phyloP scores from a whole-genome alignment of 1,284 basidiomycete species.

The Agaricales sp. region DNA sequence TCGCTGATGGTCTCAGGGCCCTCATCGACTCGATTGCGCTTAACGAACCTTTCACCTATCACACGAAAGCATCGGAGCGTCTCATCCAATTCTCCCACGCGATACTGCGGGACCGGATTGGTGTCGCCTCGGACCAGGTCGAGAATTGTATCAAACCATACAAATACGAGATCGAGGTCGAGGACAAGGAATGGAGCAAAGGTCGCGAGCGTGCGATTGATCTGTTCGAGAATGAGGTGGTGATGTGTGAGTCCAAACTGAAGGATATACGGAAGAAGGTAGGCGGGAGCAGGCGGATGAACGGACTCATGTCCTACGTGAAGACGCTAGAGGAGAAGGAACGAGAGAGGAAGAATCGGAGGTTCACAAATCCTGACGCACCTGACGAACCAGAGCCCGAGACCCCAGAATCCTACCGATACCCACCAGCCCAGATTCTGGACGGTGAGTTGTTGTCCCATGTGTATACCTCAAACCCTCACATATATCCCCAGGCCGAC shows the following conservation, averaged over 20 bases:
- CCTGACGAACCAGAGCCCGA: constrained; percentile 27
- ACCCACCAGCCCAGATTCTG: constrained; percentile 82
- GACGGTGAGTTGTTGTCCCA: constrained; percentile 56
- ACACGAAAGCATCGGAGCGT: constrained; percentile 80
- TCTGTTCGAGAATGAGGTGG: constrained; percentile 78
- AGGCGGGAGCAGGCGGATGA: constrained; percentile 76
- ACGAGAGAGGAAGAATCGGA: constrained; percentile 51
- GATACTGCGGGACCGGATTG: constrained; percentile 87
- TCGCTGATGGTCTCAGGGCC: constrained; percentile 85
- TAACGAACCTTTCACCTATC: constrained; percentile 88
- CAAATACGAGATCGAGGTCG: constrained; percentile 94
- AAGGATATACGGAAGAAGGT: constrained; percentile 80
- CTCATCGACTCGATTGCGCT: constrained; percentile 83
- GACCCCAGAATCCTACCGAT: constrained; percentile 70
- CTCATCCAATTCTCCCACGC: constrained; percentile 87
- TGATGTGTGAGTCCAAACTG: constrained; percentile 80
- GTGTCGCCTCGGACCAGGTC: constrained; percentile 92
- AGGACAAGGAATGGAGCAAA: constrained; percentile 83
- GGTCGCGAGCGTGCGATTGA: constrained; percentile 71
- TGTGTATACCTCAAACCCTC: constrained; percentile 6
- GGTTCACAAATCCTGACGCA: constrained; percentile 33
- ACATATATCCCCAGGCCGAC: constrained; percentile 52
- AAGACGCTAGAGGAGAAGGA: constrained; percentile 76
- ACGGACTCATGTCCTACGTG: constrained; percentile 74
- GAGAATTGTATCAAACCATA: constrained; percentile 99